Base-by-base conservation (phyloP, 2,329 filamentous ascomycete genomes). In the Cryphonectria naterciae region DNA sequence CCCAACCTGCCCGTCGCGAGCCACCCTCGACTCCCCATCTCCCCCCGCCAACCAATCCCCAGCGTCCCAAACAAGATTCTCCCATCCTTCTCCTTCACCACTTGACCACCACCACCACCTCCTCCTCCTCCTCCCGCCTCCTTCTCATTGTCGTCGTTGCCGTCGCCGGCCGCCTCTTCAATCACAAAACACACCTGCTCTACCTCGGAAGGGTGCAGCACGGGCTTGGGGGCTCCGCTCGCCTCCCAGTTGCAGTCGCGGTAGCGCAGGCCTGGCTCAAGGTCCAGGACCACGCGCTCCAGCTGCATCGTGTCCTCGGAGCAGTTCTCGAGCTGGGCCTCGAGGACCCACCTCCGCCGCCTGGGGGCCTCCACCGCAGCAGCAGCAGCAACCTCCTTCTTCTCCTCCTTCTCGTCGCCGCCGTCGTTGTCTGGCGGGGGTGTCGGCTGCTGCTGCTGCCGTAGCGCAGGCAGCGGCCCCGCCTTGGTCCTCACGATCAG, bases 281-380 rank as follows among this genome's bases (percentile, higher is more conserved):
- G 81, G 68, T 89, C 85, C 70, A 91, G 79, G 43, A 82, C 81
- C 41, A 90, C 88, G 72, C 83, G 84, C 81, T 97, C 93, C 67
- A 99, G 86, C 77, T 93, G 89, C 74, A 98, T 92, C 5, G 90
- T 85, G 61, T 91, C 91, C 79, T 98, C 95, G 63, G 93, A 93
- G 78, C 95, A 93, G 80, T 98, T 99, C 84, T 99, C 96, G 71
- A 99, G 82, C 83, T 99, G 96, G 37, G 95, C 96, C 81, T 99
- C 96, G 65, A 99, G 85, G 19, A 93, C 90, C 87, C 93, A 97
- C 71, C 82, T 79, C 72, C 83, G 71, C 75, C 83, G 71, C 74
- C 70, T 62, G 73, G 72, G 22, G 65, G 70, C 81, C n/a, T 35
- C 66, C 15, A 3, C 52, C 5, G n/a, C n/a, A 10, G 6, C n/a